phyloP scores from a whole-genome alignment of 345 rosid genomes.

The Raphanus raphanistrum region DNA sequence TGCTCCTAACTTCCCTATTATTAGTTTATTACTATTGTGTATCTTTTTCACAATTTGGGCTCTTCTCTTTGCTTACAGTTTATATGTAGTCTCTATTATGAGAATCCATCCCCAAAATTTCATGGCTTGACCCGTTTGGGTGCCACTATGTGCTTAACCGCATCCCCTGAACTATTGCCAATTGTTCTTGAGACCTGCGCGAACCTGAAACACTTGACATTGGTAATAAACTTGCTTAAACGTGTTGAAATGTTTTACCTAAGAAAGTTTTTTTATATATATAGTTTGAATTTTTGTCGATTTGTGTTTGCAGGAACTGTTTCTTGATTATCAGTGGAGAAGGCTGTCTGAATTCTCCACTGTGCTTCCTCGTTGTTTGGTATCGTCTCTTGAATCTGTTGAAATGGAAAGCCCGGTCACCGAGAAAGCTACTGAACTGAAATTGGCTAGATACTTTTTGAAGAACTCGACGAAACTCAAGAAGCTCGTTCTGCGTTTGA shows the following conservation, averaged over 20 bases:
- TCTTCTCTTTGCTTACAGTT: slow-evolving; percentile 6
- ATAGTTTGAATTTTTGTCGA: background rate
- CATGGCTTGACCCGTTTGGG: slow-evolving; percentile 11
- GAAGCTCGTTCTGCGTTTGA: slow-evolving; percentile 19
- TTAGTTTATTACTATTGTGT: background rate
- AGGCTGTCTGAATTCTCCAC: background rate
- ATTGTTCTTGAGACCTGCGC: background rate
- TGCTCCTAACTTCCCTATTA: background rate
- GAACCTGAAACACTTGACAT: background rate
- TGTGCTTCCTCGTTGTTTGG: background rate
- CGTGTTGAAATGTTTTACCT: background rate
- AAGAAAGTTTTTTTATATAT: too few species aligned
- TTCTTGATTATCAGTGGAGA: too few species aligned
- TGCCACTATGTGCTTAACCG: background rate
- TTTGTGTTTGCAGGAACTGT: background rate
- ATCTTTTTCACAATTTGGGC: background rate
- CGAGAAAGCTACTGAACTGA: background rate
- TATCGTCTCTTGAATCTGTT: slow-evolving; percentile 7
- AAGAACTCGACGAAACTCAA: slow-evolving; percentile 4
- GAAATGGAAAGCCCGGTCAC: slow-evolving; percentile 11
- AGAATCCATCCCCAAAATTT: slow-evolving; percentile 3
- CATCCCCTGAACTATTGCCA: background rate
- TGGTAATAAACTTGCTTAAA: background rate
- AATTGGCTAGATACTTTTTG: slow-evolving; percentile 12
- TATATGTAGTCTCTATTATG: background rate